phyloP scores from a whole-genome alignment of 306 rosid genomes.

The Morella rubra region DNA sequence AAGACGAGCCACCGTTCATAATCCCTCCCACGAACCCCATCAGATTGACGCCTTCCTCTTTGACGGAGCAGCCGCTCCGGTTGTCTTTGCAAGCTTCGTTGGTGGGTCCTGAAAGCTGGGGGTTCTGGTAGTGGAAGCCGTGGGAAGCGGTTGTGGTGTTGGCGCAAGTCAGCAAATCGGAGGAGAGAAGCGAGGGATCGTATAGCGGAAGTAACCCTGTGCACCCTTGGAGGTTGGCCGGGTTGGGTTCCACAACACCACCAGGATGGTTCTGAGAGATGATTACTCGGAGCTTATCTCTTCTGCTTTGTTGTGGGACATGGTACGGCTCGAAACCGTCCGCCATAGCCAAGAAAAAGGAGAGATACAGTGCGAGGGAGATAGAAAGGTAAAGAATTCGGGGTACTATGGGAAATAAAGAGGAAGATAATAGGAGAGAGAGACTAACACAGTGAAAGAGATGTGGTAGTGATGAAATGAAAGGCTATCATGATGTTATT shows the following conservation, averaged over 20 bases:
- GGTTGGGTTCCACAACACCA: constrained; percentile 28
- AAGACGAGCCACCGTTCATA: constrained; percentile 33
- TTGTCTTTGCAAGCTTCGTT: constrained; percentile 17
- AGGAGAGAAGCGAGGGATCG: constrained; percentile 52
- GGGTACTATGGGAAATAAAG: not conserved
- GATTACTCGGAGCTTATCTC: constrained; percentile 73
- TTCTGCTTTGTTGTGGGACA: constrained; percentile 79
- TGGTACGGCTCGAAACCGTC: constrained; percentile 73
- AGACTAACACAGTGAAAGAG: constrained; percentile 33
- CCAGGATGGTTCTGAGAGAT: constrained; percentile 22
- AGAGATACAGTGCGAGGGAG: not conserved
- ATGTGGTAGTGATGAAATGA: constrained; percentile 41
- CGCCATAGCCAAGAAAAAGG: constrained; percentile 44
- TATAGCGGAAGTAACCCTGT: constrained; percentile 39
- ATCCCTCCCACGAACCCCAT: constrained; percentile 47
- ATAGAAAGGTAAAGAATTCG: not conserved
- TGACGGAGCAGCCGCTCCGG: constrained; percentile 18
- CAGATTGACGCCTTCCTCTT: constrained; percentile 41
- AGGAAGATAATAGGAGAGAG: constrained; percentile 8
- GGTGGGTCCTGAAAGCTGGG: not conserved
- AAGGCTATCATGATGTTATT: constrained; percentile 40
- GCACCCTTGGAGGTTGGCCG: constrained; percentile 22
- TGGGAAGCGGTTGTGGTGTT: not conserved
- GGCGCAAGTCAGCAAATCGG: constrained; percentile 41
- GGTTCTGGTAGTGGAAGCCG: constrained; percentile 16